Evolutionary conservation across 805 yeast genomes (phyloP).

Genomic region (Saccharomycopsis vini): DNA sequence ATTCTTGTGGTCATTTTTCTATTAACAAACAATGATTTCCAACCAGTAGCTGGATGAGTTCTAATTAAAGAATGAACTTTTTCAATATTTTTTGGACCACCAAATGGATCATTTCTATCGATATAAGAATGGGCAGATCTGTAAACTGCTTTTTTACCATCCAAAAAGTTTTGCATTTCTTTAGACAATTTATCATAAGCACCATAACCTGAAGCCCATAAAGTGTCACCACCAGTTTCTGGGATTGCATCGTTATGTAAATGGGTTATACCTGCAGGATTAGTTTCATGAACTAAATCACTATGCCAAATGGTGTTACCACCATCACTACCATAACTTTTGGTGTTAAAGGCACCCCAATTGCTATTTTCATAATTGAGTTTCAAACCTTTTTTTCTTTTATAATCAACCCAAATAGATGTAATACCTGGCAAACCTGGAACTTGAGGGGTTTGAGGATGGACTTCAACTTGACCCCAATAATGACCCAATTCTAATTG

Average conservation of each 20-base stretch:
- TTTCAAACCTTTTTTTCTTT: slow-evolving; percentile 9
- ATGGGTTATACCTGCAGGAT: slow-evolving; percentile 49
- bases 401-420: slow-evolving; percentile 24
- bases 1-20: slow-evolving; percentile 42
- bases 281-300: slow-evolving; percentile 46
- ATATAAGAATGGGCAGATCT: slow-evolving; percentile 34
- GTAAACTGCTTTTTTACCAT: slow-evolving; percentile 36
- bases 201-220: slow-evolving; percentile 45
- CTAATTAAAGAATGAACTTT: slow-evolving; percentile 54
- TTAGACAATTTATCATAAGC: slow-evolving; percentile 47
- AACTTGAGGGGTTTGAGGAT: slow-evolving; percentile 28
- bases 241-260: slow-evolving; percentile 46
- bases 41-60: slow-evolving; percentile 58
- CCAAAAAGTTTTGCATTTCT: slow-evolving; percentile 36
- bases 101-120: slow-evolving; percentile 38
- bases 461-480: slow-evolving; percentile 37
- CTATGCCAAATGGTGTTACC: slow-evolving; percentile 39
- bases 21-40: slow-evolving; percentile 50
- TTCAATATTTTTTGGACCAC: slow-evolving; percentile 40
- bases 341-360: slow-evolving; percentile 16
- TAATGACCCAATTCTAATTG: slow-evolving; percentile 38
- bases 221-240: slow-evolving; percentile 45
- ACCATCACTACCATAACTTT: slow-evolving; percentile 23
- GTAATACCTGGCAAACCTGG: slow-evolving; percentile 32
- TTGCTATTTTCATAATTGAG: slow-evolving; percentile 13